Base-by-base conservation (phyloP, 139 green algal genomes). In the Chlorella sp. region DNA sequence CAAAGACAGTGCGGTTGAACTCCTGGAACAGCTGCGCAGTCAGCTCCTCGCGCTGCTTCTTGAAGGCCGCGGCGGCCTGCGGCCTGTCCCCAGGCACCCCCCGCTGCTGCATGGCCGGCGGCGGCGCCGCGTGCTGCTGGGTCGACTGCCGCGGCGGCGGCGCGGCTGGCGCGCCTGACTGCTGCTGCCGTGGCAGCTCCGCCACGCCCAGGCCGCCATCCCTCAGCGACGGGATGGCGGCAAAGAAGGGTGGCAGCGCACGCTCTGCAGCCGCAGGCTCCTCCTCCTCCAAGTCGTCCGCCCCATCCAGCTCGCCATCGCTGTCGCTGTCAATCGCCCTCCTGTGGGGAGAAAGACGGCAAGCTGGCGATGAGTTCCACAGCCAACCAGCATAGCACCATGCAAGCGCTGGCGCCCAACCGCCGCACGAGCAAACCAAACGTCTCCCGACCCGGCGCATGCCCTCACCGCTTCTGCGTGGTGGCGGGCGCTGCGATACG, bases 1-100 rank as follows among this genome's bases (percentile, higher is more conserved):
- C 65, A 83, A 94, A 95, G 40, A 94, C 84, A 0, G 24, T 46
- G 11, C n/a, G 43, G 80, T 95, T 95, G 81, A 87, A 89, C 76
- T 82, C 88, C 80, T 64, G 38, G 81, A 64, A 88, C 69, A 92
- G 69, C 22, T 88, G 32, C 13, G 8, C 17, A 0, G 90, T 74
- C 44, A 92, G 48, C 79, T 46, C 65, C 38, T 81, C 76, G 11
- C 91, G 84, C 69, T 86, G 65, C 11, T 69, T 70, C 38, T 72
- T 73, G 82, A 94, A 94, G 17, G 80, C 81, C 8, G 80, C 48
- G 9, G 78, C 44, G 0, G 87, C 75, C 32, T 73, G 82, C 24
- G 77, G 44, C 51, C 65, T 64, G 20, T 28, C 67, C 6, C 44
- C 34, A 8, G 76, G 9, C 38, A 11, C 38, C 48, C 3, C 4